Percentiles rank a stretch among this genome's conserved stretches.
These are phyloP conservation scores for Geranomyces michiganensis DNA, from an alignment of 192 early-diverging fungal species.

Conservation along the genomic window DNA sequence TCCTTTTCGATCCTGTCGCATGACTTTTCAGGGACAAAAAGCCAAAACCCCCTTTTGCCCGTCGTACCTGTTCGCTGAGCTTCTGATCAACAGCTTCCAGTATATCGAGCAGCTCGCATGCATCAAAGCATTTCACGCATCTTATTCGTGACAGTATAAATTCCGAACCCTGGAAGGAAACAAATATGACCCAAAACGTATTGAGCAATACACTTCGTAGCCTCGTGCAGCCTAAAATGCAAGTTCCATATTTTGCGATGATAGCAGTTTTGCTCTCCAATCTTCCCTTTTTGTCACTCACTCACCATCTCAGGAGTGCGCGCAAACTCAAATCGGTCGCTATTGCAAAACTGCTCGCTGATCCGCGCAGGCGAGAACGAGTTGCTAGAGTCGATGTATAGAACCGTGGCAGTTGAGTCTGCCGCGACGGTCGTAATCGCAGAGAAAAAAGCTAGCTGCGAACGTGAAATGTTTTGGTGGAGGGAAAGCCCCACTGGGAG, in stretches of 20 bases:
- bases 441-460: conserved; percentile 22
- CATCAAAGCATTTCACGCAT: conserved; percentile 23
- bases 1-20: no score
- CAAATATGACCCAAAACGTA: no score
- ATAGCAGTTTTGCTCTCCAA: no score
- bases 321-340: conserved; percentile 19
- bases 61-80: conserved; percentile 1
- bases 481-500: no score
- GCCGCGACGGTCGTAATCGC: conserved; percentile 13
- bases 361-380: conserved; percentile 23
- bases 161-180: neutral
- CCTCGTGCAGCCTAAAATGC: no score
- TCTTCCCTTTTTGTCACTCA: no score
- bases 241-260: no score
- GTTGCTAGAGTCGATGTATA: conserved; percentile 29
- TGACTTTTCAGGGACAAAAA: no score
- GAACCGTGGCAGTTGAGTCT: conserved; percentile 16
- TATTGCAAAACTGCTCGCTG: neutral
- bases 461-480: neutral
- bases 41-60: neutral
- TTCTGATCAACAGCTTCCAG: conserved; percentile 18
- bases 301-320: conserved; percentile 15
- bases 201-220: no score
- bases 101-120: conserved; percentile 19
- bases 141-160: conserved; percentile 10